These are phyloP conservation scores for Dactylellina haptotyla DNA, from an alignment of 2,329 filamentous ascomycete genomes.

Conservation along the genomic window DNA sequence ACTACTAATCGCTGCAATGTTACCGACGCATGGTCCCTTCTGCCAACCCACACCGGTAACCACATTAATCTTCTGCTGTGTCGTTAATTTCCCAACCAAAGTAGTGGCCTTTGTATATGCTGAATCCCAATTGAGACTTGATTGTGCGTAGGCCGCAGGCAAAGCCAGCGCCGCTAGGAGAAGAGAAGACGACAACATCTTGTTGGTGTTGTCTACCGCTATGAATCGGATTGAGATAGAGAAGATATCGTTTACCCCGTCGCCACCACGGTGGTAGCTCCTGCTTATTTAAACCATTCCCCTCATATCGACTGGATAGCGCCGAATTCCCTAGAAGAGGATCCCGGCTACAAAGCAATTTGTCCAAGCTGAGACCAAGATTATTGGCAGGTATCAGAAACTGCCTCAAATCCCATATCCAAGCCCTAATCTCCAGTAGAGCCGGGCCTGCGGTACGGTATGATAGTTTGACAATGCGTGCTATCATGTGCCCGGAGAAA, in stretches of 20 bases:
- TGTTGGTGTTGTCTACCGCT: background rate
- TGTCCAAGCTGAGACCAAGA: constrained; percentile 40
- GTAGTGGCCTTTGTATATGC: constrained; percentile 79
- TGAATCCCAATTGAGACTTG: constrained; percentile 70
- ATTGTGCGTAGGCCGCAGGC: constrained; percentile 43
- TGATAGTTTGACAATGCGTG: background rate
- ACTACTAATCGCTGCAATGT: constrained; percentile 44
- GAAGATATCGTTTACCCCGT: background rate
- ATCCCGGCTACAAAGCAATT: background rate
- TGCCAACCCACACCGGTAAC: constrained; percentile 86
- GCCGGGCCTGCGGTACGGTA: constrained; percentile 41
- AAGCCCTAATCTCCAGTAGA: constrained; percentile 19
- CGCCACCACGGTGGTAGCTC: background rate
- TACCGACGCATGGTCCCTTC: constrained; percentile 58
- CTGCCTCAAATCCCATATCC: constrained; percentile 44
- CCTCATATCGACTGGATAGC: background rate
- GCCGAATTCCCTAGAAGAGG: constrained; percentile 7
- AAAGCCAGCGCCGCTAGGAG: constrained; percentile 22
- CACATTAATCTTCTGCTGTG: constrained; percentile 91
- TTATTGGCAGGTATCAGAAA: constrained; percentile 53
- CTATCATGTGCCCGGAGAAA: constrained; percentile 5
- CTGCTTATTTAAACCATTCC: constrained; percentile 32
- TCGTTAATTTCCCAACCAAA: constrained; percentile 84
- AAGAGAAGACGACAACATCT: constrained; percentile 44
- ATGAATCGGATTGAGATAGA: background rate